These are phyloP conservation scores for Gracilaria domingensis DNA, from an alignment of 23 red algal genomes.

Conservation along the genomic window DNA sequence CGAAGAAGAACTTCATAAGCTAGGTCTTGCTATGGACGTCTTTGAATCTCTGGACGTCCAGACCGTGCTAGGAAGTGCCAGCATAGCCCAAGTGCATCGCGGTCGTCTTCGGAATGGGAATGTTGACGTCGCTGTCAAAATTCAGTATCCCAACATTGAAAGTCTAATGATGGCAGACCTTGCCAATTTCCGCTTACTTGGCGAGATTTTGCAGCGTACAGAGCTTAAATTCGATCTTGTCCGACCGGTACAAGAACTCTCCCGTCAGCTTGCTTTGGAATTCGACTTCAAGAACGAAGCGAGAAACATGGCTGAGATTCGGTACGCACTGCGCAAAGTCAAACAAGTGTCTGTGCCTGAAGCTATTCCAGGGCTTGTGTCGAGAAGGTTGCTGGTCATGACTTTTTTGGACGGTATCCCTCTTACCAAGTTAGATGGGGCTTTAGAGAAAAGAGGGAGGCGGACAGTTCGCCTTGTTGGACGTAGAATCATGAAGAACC, in stretches of 20 bases:
- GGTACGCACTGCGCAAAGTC: slow-evolving; percentile 19
- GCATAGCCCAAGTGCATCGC: slow-evolving; percentile 63
- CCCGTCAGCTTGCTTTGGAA: slow-evolving; percentile 64
- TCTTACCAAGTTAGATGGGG: slow-evolving; percentile 54
- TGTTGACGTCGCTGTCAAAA: slow-evolving; percentile 78
- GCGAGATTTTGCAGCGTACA: slow-evolving; percentile 64
- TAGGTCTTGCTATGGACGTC: slow-evolving; percentile 9
- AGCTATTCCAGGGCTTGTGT: slow-evolving; percentile 54
- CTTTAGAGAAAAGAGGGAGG: slow-evolving; percentile 23
- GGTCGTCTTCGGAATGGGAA: slow-evolving; percentile 25
- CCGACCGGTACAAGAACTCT: slow-evolving; percentile 74
- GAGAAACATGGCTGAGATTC: slow-evolving; percentile 48
- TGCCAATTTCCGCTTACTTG: slow-evolving; percentile 74
- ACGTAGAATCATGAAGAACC: slow-evolving; percentile 60
- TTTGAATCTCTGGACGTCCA: slow-evolving; percentile 50
- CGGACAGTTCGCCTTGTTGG: slow-evolving; percentile 38
- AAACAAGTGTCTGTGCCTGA: slow-evolving; percentile 50
- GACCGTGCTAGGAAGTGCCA: slow-evolving; percentile 48
- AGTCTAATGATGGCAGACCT: slow-evolving; percentile 79
- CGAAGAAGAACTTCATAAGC: slow-evolving; percentile 13
- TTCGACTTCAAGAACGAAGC: slow-evolving; percentile 90
- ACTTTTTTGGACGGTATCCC: slow-evolving; percentile 78
- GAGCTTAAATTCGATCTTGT: slow-evolving; percentile 89
- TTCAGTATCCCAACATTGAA: slow-evolving; percentile 77
- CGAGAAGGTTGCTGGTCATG: slow-evolving; percentile 80